phyloP scores from a whole-genome alignment of 1,139 yeast species.

The Yamadazyma jaroonii region DNA sequence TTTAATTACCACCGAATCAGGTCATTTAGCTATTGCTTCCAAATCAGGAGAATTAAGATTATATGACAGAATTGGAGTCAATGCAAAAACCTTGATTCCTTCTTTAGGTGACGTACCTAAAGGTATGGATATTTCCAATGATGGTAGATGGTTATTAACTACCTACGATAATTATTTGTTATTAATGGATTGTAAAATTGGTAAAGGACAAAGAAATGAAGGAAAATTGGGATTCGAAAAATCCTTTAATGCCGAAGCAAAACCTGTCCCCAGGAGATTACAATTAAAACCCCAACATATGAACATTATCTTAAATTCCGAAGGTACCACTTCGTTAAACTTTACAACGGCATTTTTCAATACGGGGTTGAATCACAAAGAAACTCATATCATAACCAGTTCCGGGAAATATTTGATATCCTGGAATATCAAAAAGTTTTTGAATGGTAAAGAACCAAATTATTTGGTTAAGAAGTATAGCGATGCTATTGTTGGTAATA shows the following conservation, averaged over 20 bases:
- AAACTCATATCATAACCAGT: conserved; percentile 71
- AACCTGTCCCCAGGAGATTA: conserved; percentile 69
- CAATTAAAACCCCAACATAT: conserved; percentile 71
- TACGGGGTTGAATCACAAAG: conserved; percentile 59
- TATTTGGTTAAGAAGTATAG: conserved; percentile 65
- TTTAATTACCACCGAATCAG: conserved; percentile 69
- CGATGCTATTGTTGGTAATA: conserved; percentile 68
- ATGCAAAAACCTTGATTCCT: conserved; percentile 76
- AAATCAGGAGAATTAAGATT: conserved; percentile 72
- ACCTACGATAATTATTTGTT: conserved; percentile 72
- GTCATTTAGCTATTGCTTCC: conserved; percentile 75
- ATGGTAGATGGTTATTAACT: conserved; percentile 80
- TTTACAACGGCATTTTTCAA: conserved; percentile 80
- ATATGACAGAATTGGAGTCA: conserved; percentile 66
- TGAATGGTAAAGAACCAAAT: conserved; percentile 48
- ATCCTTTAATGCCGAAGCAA: conserved; percentile 61
- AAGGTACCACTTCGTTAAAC: conserved; percentile 44
- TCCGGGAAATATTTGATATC: conserved; percentile 78
- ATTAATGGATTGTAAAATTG: conserved; percentile 63
- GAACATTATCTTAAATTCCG: conserved; percentile 55
- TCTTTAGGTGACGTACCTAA: conserved; percentile 74
- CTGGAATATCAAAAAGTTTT: conserved; percentile 69
- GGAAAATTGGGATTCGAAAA: conserved; percentile 65
- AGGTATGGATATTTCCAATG: conserved; percentile 70
- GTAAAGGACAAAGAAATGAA: conserved; percentile 54